Conservation (phyloP, 208 protist species). For the Acanthamoeba castellanii region DNA sequence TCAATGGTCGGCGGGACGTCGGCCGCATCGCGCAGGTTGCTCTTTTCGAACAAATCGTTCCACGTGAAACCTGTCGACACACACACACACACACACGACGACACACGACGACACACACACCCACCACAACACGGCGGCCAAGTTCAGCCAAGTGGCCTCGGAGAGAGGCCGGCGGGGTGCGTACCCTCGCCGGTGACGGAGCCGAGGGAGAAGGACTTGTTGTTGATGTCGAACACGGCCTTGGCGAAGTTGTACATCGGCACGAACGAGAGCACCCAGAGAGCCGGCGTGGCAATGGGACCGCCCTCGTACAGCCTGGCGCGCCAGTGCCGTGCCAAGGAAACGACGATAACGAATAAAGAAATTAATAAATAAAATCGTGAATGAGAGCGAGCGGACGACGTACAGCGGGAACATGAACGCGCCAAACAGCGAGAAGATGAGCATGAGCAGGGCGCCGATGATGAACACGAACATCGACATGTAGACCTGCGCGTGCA, state of each 20-base stretch:
- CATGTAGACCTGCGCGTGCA: slow-evolving; percentile 43
- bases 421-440: slow-evolving; percentile 52
- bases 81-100: not conserved
- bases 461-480: slow-evolving; percentile 72
- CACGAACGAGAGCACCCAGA: slow-evolving; percentile 54
- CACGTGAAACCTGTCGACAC: slow-evolving; percentile 32
- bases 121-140: no score
- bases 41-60: slow-evolving; percentile 28
- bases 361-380: no score
- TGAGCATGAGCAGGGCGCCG: slow-evolving; percentile 61
- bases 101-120: no score
- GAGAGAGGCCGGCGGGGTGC: not conserved
- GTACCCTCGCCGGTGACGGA: not conserved
- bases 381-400: not conserved
- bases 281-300: not conserved
- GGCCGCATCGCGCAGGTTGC: not conserved
- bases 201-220: slow-evolving; percentile 12
- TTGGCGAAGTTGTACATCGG: slow-evolving; percentile 77
- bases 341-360: no score
- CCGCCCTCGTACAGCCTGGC: slow-evolving; percentile 31
- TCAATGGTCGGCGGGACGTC: slow-evolving; percentile 45
- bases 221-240: slow-evolving; percentile 72
- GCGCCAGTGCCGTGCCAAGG: not conserved
- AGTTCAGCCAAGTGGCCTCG: not conserved
- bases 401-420: slow-evolving; percentile 47